Base-by-base conservation (phyloP, 768 basidiomycete species). In the Favolaschia claudopus region DNA sequence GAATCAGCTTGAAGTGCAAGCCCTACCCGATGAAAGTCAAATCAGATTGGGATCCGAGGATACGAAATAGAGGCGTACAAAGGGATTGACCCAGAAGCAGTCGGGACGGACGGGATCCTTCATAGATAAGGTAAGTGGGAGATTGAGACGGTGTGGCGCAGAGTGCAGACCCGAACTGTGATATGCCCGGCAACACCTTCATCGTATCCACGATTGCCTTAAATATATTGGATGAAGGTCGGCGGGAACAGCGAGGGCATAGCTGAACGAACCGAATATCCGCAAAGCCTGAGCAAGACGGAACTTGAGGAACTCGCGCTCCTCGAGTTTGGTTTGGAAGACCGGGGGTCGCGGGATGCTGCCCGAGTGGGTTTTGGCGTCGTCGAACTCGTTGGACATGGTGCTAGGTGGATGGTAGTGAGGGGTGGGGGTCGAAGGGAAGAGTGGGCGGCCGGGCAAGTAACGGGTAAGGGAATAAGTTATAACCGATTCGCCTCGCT, bases 121-220 rank as follows among this genome's bases (percentile, higher is more conserved):
- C 7, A 17, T 15, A 7, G 13, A 19, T 5, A 5, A 20, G 24
- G n/a, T n/a, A n/a, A 47, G 32, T 17, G 10, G 45, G 36, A 40
- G 28, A 7, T 33, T 5, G 14, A 17, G 33, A 38, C 32, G n/a
- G 14, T 42, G 19, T 29, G 44, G 17, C 17, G 22, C 6, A 39
- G 15, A 8, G n/a, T 12, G 17, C 14, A 22, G 15, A 55, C 77
- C 29, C 81, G 76, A 32, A 82, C 78, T 25, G 83, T 83, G 58
- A 84, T 83, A 62, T 84, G 82, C 1, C 82, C 82, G 15, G 82
- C 79, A 28, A 79, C 72, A 29, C 81, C 82, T 59, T 83, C 80
- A 42, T 77, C 78, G 58, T 77, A 83, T 20, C 81, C 82, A 25
- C 76, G 65, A 47, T 79, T 74, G 3, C 75, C 74, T 48, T 24